Evolutionary conservation across 2,329 filamentous ascomycete species (phyloP).

Genomic region (Calonectria hongkongensis): DNA sequence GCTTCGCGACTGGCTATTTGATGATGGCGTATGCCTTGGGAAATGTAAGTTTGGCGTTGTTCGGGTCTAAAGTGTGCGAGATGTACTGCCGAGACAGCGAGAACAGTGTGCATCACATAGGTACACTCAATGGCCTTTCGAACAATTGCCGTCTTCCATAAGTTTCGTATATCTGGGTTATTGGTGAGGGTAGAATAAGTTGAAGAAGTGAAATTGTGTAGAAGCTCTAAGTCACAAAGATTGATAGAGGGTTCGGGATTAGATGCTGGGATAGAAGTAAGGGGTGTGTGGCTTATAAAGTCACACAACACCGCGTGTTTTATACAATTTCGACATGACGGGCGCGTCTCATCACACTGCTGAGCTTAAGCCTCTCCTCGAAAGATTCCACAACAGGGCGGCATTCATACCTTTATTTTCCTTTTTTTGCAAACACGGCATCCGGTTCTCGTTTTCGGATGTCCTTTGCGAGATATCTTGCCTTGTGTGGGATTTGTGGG

Average conservation of each 20-base stretch:
- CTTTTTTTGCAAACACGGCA: slow-evolving; percentile 1
- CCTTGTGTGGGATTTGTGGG: too few relatives aligned
- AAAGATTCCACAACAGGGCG: neutral
- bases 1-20: neutral
- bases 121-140: neutral
- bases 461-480: neutral
- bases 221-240: neutral
- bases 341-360: neutral
- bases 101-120: neutral
- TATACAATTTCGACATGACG: neutral
- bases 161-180: neutral
- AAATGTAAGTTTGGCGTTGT: neutral
- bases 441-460: neutral
- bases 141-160: slow-evolving; percentile 1
- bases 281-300: neutral
- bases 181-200: slow-evolving; percentile 11
- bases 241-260: neutral
- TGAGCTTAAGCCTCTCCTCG: neutral
- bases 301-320: neutral
- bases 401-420: neutral
- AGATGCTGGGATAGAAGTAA: neutral
- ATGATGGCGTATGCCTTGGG: slow-evolving; percentile 1
- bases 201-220: slow-evolving; percentile 7
- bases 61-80: neutral
- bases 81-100: neutral